Conservation (phyloP, 805 yeast species). For the Ogataea pini region DNA sequence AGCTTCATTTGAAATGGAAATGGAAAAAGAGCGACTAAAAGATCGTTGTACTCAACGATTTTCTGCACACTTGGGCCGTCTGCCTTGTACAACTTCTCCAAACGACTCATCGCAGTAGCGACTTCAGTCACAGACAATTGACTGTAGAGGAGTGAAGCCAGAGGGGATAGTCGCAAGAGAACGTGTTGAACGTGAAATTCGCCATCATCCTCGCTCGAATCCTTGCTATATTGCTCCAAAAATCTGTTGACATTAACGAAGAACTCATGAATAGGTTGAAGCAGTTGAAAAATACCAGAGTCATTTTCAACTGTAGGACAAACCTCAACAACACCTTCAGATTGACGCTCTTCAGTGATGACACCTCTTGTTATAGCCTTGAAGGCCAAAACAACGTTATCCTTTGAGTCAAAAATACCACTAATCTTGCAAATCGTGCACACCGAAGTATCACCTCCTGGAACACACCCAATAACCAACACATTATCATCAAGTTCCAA, state of each 20-base stretch:
- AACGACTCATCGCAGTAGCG: constrained; percentile 22
- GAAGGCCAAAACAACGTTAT: constrained; percentile 46
- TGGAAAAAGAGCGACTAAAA: constrained; percentile 34
- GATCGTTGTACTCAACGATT: constrained; percentile 25
- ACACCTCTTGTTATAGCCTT: constrained; percentile 49
- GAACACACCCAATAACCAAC: constrained; percentile 30
- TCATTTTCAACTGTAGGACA: too few relatives aligned
- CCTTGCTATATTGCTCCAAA: constrained; percentile 35
- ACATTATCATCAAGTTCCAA: constrained; percentile 9
- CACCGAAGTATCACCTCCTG: constrained; percentile 24
- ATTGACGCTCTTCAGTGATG: too few relatives aligned
- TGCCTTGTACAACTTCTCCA: constrained; percentile 17
- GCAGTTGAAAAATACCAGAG: too few relatives aligned
- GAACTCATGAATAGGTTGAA: constrained; percentile 8
- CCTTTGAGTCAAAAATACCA: constrained; percentile 47
- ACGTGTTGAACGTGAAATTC: constrained; percentile 19
- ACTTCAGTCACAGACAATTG: constrained; percentile 47
- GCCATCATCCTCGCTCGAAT: constrained; percentile 7
- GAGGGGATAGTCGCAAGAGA: constrained; percentile 55
- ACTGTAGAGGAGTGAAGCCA: constrained; percentile 56
- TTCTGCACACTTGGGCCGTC: constrained; percentile 2
- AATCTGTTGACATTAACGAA: constrained; percentile 33
- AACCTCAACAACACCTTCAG: not conserved
- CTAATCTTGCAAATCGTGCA: constrained; percentile 49
- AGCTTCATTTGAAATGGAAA: constrained; percentile 28